Conservation (phyloP, 345 rosid genomes). For the Kernera saxatilis region DNA sequence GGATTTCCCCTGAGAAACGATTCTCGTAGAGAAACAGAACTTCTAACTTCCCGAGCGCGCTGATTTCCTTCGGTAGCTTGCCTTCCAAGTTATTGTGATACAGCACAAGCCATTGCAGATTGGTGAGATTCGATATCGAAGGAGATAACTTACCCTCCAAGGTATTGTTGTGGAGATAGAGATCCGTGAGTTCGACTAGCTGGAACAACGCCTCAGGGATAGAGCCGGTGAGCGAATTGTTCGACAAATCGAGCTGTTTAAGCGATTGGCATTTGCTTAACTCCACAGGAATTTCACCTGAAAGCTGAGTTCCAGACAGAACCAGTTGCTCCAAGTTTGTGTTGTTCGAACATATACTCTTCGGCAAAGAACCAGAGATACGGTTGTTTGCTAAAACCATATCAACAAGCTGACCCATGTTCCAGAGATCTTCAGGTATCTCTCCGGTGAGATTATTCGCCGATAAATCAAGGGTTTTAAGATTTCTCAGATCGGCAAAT, state of each 20-base stretch:
- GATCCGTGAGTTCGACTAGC: constrained; percentile 47
- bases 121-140: constrained; percentile 55
- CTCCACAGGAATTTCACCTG: constrained; percentile 63
- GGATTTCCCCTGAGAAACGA: constrained; percentile 59
- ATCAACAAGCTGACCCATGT: constrained; percentile 52
- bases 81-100: constrained; percentile 76
- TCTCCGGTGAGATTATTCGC: constrained; percentile 59
- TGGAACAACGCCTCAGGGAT: constrained; percentile 57
- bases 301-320: constrained; percentile 52
- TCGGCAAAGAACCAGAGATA: constrained; percentile 55
- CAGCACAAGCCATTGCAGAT: constrained; percentile 59
- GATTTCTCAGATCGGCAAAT: constrained; percentile 41
- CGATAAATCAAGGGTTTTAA: constrained; percentile 68
- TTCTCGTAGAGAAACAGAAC: constrained; percentile 75
- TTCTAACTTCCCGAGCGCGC: constrained; percentile 47
- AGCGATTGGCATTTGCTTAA: constrained; percentile 54
- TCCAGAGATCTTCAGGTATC: constrained; percentile 69
- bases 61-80: constrained; percentile 58
- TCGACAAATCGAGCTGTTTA: constrained; percentile 73
- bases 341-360: constrained; percentile 47
- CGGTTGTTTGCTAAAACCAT: constrained; percentile 58
- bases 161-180: constrained; percentile 87
- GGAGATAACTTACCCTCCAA: constrained; percentile 68
- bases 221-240: constrained; percentile 60
- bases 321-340: constrained; percentile 46